Evolutionary conservation across 1,284 basidiomycete species (phyloP), one percentile per base, ranked within the genome.

Genomic region (Naganishia albida): DNA sequence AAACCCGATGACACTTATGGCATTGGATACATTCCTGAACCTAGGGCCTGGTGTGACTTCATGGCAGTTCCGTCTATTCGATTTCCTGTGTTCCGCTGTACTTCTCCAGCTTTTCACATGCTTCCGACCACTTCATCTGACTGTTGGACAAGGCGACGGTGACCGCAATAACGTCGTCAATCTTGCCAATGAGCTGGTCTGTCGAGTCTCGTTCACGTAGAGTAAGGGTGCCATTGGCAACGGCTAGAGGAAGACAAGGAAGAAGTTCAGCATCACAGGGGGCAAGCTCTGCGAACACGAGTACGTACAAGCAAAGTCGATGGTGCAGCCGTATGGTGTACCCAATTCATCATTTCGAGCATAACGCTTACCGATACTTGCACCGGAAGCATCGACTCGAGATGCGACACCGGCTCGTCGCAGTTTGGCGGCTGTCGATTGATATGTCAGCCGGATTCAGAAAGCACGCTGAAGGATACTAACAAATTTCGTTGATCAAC

Each of bases 341-440:
- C 95, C 95, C 49, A 99, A 86, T 81, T 99, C 96, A 81, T 99
- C 95, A 81, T 98, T 99, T 69, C 96, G 87, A 38, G 96, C 87
- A 80, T 99, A 99, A 43, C 96, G 91, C 82, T 92, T 93, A 60
- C 95, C 96, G 75, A 99, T 98, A 6, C 91, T 90, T 46, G 90
- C 89, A 74, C 89, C 91, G 39, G 93, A 97, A 79, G 98, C 94
- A 79, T 99, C 95, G 2, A 98, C 93, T 62, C 93, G 85, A 60
- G 90, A 88, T 71, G 93, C 91, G 60, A 99, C 86, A 71, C 95
- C 93, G 13, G 87, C 88, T 74, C 86, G 85, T 70, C 95, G 88
- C 74, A 99, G 82, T 78, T 92, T 90, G 53, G 86, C 82, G 66
- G 92, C 93, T 95, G 78, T 51, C 63, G 67, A 46, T 15, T 10